A percentile compares a stretch with the other conserved stretches of the same genome.
Evolutionary conservation across 768 basidiomycete genomes (phyloP).

Genomic region (Rhodosporidiobolus odoratus): DNA sequence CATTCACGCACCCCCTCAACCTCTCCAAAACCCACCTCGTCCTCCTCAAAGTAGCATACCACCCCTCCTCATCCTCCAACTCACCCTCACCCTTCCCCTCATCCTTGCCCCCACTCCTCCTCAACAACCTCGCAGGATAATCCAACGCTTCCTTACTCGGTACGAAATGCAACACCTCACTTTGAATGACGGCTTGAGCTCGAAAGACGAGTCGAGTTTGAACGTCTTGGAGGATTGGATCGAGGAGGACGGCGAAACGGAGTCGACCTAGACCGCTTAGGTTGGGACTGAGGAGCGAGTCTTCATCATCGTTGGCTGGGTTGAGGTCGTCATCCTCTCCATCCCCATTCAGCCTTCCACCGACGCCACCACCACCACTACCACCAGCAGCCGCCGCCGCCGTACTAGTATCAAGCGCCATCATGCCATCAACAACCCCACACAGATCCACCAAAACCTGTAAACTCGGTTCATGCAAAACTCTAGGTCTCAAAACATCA

Average conservation of each 20-base stretch:
- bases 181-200: conserved; percentile 83
- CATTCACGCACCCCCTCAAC: conserved; percentile 87
- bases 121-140: conserved; percentile 78
- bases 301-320: not conserved
- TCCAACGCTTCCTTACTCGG: conserved; percentile 73
- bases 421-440: conserved; percentile 89
- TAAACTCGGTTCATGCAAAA: conserved; percentile 84
- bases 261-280: conserved; percentile 58
- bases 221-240: conserved; percentile 90
- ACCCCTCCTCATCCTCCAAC: conserved; percentile 70
- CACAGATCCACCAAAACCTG: conserved; percentile 88
- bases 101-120: conserved; percentile 43
- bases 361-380: no score
- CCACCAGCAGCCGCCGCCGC: conserved; percentile 43
- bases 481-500: conserved; percentile 90
- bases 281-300: no score
- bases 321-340: not conserved
- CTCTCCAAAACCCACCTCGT: conserved; percentile 88
- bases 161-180: conserved; percentile 76
- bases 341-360: not conserved
- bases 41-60: conserved; percentile 84
- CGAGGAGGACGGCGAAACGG: conserved; percentile 72
- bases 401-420: conserved; percentile 58
- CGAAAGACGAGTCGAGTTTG: conserved; percentile 95
- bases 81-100: conserved; percentile 10